Percentiles rank a stretch among this genome's conserved stretches.
phyloP scores from a whole-genome alignment of 2,329 filamentous ascomycete genomes.

The Leptodontidium sp. region DNA sequence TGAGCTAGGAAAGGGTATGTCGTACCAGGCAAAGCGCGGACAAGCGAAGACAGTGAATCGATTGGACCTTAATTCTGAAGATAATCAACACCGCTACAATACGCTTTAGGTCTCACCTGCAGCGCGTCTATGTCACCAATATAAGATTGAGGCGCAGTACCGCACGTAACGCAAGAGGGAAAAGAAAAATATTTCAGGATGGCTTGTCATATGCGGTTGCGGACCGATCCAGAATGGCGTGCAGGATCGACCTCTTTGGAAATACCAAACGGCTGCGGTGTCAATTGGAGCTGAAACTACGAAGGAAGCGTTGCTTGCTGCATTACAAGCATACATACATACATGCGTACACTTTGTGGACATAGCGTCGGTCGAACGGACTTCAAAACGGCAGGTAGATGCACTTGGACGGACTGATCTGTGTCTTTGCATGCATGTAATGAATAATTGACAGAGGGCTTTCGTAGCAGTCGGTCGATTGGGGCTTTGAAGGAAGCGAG shows the following conservation, averaged over 20 bases:
- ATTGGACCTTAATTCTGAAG: not conserved
- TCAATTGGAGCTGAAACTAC: too few species aligned
- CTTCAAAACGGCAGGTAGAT: not conserved
- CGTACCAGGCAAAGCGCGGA: not conserved
- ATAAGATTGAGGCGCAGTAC: conserved; percentile 4
- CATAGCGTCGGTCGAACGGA: not conserved
- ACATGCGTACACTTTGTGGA: not conserved
- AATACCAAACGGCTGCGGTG: too few species aligned
- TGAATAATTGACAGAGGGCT: not conserved
- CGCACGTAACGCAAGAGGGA: not conserved
- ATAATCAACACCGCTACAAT: too few species aligned
- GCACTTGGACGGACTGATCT: not conserved
- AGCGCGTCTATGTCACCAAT: conserved; percentile 10
- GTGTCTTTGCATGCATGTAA: not conserved
- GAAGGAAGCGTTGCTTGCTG: not conserved
- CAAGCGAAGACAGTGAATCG: not conserved
- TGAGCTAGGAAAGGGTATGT: too few species aligned
- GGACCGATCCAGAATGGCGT: conserved; percentile 15
- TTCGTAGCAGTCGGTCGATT: not conserved
- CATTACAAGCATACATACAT: not conserved
- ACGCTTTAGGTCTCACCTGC: not conserved
- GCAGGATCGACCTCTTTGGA: not conserved
- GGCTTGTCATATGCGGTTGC: not conserved
- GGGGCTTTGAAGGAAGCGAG: not conserved
- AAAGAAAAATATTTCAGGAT: not conserved